These are phyloP conservation scores for Pterula multifida DNA, from an alignment of 1,284 basidiomycete species.

Conservation along the genomic window DNA sequence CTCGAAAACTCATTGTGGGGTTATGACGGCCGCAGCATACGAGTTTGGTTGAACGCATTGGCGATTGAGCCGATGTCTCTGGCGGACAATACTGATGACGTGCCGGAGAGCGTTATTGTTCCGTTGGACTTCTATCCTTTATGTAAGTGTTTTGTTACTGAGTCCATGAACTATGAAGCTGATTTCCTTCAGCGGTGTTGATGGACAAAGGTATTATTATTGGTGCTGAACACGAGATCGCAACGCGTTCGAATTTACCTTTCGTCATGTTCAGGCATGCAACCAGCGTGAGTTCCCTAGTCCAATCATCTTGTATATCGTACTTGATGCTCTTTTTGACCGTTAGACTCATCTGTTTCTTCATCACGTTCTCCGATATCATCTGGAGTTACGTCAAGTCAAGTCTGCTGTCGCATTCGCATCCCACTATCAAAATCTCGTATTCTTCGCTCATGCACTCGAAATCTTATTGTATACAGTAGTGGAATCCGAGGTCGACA, in stretches of 20 bases:
- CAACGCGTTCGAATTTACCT: slow-evolving; percentile 65
- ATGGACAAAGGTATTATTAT: slow-evolving; percentile 99
- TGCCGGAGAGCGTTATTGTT: slow-evolving; percentile 89
- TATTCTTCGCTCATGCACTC: slow-evolving; percentile 90
- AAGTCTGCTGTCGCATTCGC: slow-evolving; percentile 81
- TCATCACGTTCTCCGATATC: slow-evolving; percentile 81
- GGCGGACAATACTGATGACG: slow-evolving; percentile 32
- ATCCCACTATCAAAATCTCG: slow-evolving; percentile 74
- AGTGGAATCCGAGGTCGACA: slow-evolving; percentile 74
- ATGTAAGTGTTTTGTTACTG: no score
- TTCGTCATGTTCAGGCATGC: slow-evolving; percentile 90
- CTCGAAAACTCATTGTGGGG: slow-evolving; percentile 97
- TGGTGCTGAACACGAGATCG: slow-evolving; percentile 85
- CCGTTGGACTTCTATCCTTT: slow-evolving; percentile 91
- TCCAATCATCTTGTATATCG: not conserved
- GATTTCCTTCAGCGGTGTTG: slow-evolving; percentile 75
- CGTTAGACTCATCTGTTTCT: slow-evolving; percentile 85
- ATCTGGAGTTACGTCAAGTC: slow-evolving; percentile 63
- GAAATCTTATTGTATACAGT: slow-evolving; percentile 92
- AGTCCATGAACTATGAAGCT: no score
- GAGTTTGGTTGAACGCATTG: slow-evolving; percentile 93
- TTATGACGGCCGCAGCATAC: slow-evolving; percentile 83
- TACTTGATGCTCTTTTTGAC: not conserved
- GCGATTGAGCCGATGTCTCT: slow-evolving; percentile 60
- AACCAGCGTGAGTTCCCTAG: slow-evolving; percentile 57